These are phyloP conservation scores for Sporisorium iseilematis-ciliati DNA, from an alignment of 1,284 basidiomycete genomes.

Conservation along the genomic window DNA sequence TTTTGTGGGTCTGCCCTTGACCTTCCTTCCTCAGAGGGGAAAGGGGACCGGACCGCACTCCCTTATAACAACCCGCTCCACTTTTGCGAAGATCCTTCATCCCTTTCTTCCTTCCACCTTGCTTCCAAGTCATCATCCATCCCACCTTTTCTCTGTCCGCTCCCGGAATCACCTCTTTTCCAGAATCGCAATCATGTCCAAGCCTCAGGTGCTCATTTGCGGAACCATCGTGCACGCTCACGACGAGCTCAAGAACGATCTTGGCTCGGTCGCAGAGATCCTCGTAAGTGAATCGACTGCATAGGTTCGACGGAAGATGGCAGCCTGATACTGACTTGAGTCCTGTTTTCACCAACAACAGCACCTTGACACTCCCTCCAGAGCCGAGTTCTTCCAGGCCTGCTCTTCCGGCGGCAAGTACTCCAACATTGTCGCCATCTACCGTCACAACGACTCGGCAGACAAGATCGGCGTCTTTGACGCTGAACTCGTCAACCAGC, in stretches of 20 bases:
- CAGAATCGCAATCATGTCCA: constrained; percentile 36
- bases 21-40: not conserved
- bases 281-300: constrained; percentile 59
- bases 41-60: constrained; percentile 1
- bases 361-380: constrained; percentile 41
- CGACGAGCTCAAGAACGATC: constrained; percentile 52
- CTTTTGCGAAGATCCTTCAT: constrained; percentile 4
- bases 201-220: constrained; percentile 57
- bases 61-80: constrained; percentile 6
- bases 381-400: constrained; percentile 51
- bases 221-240: constrained; percentile 58
- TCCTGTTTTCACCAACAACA: constrained; percentile 3
- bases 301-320: constrained; percentile 1
- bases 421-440: constrained; percentile 80
- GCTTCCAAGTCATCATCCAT: not conserved
- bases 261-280: constrained; percentile 46
- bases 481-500: constrained; percentile 50
- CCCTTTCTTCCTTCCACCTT: not conserved
- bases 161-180: not conserved
- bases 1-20: too few species aligned
- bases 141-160: not conserved
- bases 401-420: constrained; percentile 72
- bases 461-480: constrained; percentile 62
- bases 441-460: constrained; percentile 76
- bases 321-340: constrained; percentile 61